Evolutionary conservation across 148 eudicot genomes (phyloP).

Genomic region (Spergularia marina): DNA sequence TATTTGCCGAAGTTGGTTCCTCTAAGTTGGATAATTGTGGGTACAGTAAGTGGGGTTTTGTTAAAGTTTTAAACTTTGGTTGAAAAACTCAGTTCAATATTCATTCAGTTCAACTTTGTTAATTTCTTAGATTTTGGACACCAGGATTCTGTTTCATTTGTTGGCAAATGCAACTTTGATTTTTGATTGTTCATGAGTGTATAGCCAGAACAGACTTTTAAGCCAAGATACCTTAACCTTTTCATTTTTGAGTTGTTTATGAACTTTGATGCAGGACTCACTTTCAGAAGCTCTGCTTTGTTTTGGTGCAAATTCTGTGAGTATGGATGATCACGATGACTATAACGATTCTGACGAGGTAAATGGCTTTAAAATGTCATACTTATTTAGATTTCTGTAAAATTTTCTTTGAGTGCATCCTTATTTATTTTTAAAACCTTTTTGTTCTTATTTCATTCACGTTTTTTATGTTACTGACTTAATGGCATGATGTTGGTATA

Average conservation of each 20-base stretch:
- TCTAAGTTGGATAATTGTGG: no score
- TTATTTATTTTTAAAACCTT: neutral
- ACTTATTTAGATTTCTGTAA: neutral
- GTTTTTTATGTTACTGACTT: neutral
- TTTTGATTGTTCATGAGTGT: no score
- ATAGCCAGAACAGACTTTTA: no score
- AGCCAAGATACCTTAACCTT: neutral
- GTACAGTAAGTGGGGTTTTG: no score
- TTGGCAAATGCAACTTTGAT: no score
- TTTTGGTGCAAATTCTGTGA: conserved; percentile 86
- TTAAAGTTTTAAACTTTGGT: no score
- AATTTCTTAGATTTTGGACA: no score
- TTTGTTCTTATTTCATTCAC: neutral
- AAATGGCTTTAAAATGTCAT: conserved; percentile 3
- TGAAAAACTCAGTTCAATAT: no score
- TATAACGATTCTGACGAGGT: conserved; percentile 55
- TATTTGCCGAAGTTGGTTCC: no score
- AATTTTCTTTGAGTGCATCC: neutral
- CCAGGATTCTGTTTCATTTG: no score
- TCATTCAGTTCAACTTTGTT: no score
- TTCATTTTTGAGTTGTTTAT: neutral
- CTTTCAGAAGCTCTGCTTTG: conserved; percentile 83
- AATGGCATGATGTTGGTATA: neutral
- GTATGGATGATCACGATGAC: conserved; percentile 63
- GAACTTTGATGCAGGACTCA: conserved; percentile 44